A percentile compares a stretch with the other conserved stretches of the same genome.
phyloP scores from a whole-genome alignment of 208 protist genomes.

The Wallacemonas sp. region DNA sequence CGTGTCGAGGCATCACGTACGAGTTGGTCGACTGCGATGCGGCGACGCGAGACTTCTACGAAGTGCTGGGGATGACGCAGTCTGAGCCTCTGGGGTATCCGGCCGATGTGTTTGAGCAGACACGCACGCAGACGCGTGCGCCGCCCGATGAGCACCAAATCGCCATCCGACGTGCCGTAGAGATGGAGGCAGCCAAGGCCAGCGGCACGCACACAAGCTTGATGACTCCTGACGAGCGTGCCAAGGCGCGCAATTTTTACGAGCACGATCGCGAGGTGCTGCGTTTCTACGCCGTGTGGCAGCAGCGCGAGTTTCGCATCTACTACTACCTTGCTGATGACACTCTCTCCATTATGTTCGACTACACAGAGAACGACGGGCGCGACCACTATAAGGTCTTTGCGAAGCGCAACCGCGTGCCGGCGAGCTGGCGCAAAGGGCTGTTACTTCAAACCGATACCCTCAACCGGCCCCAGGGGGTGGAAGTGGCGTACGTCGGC shows the following conservation, averaged over 20 bases:
- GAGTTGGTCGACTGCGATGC: constrained; percentile 93
- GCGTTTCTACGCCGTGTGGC: constrained; percentile 95
- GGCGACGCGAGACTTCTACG: constrained; percentile 92
- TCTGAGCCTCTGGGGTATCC: constrained; percentile 73
- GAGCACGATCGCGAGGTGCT: constrained; percentile 95
- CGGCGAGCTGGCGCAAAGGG: constrained; percentile 40
- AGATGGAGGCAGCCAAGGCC: constrained; percentile 60
- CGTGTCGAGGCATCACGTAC: constrained; percentile 88
- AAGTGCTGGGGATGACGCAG: constrained; percentile 74
- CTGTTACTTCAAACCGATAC: constrained; percentile 61
- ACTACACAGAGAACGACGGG: constrained; percentile 89
- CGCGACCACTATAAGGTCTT: constrained; percentile 93
- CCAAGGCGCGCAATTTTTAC: constrained; percentile 84
- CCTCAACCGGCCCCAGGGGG: constrained; percentile 49
- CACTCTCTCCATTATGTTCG: constrained; percentile 93
- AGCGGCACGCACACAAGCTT: constrained; percentile 75
- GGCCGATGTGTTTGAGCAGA: constrained; percentile 72
- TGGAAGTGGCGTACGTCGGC: constrained; percentile 44
- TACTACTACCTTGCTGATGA: constrained; percentile 96
- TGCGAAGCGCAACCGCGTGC: constrained; percentile 83
- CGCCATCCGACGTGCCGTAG: constrained; percentile 83
- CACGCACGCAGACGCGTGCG: constrained; percentile 10
- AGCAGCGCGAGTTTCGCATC: constrained; percentile 90
- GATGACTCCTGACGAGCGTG: constrained; percentile 79
- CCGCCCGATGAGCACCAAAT: constrained; percentile 62